Base-by-base conservation (phyloP, 768 basidiomycete genomes). In the Lactarius deliciosus region DNA sequence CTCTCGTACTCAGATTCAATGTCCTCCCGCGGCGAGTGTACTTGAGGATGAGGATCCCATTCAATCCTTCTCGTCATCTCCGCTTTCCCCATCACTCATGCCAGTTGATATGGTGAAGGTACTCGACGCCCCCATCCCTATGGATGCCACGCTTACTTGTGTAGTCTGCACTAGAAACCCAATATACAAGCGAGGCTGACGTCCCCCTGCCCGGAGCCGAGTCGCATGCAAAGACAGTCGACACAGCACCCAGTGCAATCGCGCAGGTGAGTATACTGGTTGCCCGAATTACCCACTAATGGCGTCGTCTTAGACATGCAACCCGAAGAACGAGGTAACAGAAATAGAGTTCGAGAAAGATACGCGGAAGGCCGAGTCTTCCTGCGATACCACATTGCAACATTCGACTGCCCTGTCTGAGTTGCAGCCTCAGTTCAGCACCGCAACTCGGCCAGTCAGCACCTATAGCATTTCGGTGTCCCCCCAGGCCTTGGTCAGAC, bases 371-470 rank as follows among this genome's bases (percentile, higher is more conserved):
- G 34, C 18, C 11, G 54, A 43, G 25, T 18, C n/a, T 30, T 32
- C 50, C n/a, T 40, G 22, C 30, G 62, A 63, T 18, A 28, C 22
- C 16, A 47, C 13, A 30, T 22, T 18, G 41, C 63, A 38, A 45
- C 18, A 18, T 36, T n/a, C 34, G 7, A 41, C 8, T 61, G 3
- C 38, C 20, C 53, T 41, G 43, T 2, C 22, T 41, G 53, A 45
- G 32, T 77, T 69, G 30, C 69, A 60, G 7, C 68, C 69, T 20
- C 70, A 70, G 40, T 74, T 76, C 38, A 61, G 71, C 32, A 66
- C 69, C 22, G 71, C 73, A n/a, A 73, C 73, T 54, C 79, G 79
- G 50, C 79, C 80, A 0, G 57, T 11, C 22, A 13, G n/a, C 9
- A 15, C 53, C 34, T 3, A 10, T 47, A 75, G 76, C 38, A 58